Conservation (phyloP, 805 yeast genomes). For the Teunomyces panamensis region DNA sequence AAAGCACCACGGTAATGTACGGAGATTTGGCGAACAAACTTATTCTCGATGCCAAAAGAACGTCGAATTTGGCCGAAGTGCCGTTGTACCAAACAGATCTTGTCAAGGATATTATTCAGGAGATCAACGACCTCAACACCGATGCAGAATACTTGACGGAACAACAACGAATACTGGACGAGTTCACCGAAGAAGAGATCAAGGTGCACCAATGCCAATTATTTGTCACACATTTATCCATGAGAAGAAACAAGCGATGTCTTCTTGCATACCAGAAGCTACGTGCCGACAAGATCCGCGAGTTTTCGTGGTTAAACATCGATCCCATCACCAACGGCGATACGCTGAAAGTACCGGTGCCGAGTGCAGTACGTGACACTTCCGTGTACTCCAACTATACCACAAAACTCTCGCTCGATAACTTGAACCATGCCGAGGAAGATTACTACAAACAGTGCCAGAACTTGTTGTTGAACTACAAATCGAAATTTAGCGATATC, state of each 20-base stretch:
- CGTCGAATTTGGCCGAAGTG: conserved; percentile 58
- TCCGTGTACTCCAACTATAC: conserved; percentile 18
- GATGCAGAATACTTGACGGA: conserved; percentile 50
- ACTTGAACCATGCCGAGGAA: conserved; percentile 73
- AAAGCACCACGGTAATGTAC: conserved; percentile 52
- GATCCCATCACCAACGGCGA: conserved; percentile 36
- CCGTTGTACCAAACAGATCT: conserved; percentile 74
- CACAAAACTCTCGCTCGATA: conserved; percentile 36
- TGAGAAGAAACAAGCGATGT: conserved; percentile 89
- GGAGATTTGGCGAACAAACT: conserved; percentile 86
- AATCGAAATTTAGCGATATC: conserved; percentile 74
- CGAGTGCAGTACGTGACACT: conserved; percentile 9
- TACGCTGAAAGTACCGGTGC: background rate
- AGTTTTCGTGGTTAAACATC: conserved; percentile 67
- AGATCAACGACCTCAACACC: conserved; percentile 59
- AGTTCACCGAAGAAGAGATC: conserved; percentile 30
- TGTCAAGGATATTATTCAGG: conserved; percentile 67
- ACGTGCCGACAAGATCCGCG: conserved; percentile 65
- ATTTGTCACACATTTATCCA: conserved; percentile 68
- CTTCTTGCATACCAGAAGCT: conserved; percentile 76
- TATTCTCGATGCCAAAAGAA: conserved; percentile 79
- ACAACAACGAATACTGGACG: conserved; percentile 17
- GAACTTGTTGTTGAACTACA: conserved; percentile 69
- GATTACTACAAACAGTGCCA: conserved; percentile 72
- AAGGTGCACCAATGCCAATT: conserved; percentile 59